Evolutionary conservation across 2,329 filamentous ascomycete genomes (phyloP), one percentile per base, ranked within the genome.

Genomic region (Phialemoniopsis sp.): DNA sequence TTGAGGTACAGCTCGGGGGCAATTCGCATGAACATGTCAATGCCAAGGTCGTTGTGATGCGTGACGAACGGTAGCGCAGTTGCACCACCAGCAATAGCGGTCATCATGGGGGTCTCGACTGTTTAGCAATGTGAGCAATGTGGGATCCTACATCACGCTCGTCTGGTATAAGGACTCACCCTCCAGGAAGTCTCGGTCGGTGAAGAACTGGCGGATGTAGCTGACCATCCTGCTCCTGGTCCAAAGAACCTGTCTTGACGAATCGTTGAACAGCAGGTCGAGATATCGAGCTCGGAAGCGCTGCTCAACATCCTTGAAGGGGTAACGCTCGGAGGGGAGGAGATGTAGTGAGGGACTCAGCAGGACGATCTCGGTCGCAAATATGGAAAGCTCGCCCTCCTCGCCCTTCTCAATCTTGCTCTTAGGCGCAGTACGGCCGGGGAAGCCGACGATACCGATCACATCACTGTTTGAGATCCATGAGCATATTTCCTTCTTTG

Each of bases 101-200:
- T 94, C 78, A 98, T 90, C 80, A 97, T 96, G 5, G 93, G 91
- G 1, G 93, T 98, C 68, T 97, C 89, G 18, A 97, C 90, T 26
- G 21, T 26, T 6, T 8, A 8, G 8, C 30, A 5, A 8, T 13
- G 30, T 32, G 7, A 32, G 30, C 13, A 32, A 30, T n/a, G n/a
- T n/a, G n/a, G n/a, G n/a, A n/a, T n/a, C n/a, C n/a, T n/a, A n/a
- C n/a, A n/a, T n/a, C n/a, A n/a, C n/a, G n/a, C n/a, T n/a, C n/a
- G n/a, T n/a, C n/a, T n/a, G n/a, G n/a, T n/a, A n/a, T n/a, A 10
- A 6, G 21, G 21, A 26, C 21, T 26, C 21, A 26, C 21, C 21
- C 62, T 96, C 90, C 40, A 89, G 74, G 63, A 98, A 98, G 54
- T 91, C 87, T 39, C 85, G 78, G 51, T 84, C 78, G 55, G 96